A percentile compares a stretch with the other conserved stretches of the same genome.
phyloP scores from a whole-genome alignment of 2,329 filamentous ascomycete species.

The Diplocarpon mali region DNA sequence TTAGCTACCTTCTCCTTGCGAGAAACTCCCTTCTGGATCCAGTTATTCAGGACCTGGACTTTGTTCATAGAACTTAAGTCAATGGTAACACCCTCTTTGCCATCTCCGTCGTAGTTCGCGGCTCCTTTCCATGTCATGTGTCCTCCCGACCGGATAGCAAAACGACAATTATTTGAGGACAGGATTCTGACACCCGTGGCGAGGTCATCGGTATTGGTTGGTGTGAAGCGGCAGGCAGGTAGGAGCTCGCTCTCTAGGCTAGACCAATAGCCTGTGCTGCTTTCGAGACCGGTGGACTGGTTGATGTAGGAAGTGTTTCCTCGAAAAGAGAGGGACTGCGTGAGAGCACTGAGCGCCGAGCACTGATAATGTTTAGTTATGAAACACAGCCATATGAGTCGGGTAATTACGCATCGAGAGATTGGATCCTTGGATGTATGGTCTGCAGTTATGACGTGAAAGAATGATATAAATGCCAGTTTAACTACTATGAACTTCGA shows the following conservation, averaged over 20 bases:
- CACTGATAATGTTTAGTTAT: too few species aligned
- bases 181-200: slow-evolving; percentile 5
- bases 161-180: slow-evolving; percentile 10
- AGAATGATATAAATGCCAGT: too few species aligned
- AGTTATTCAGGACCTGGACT: slow-evolving; percentile 1
- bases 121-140: slow-evolving; percentile 20
- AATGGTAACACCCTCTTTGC: slow-evolving; percentile 9
- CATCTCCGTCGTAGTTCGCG: slow-evolving; percentile 9
- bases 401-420: too few species aligned
- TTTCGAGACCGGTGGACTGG: neutral
- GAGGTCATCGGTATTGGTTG: slow-evolving; percentile 5
- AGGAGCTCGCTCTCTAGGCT: neutral
- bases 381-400: too few species aligned
- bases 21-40: slow-evolving; percentile 3
- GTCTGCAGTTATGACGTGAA: too few species aligned
- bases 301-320: neutral
- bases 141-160: slow-evolving; percentile 31
- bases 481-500: too few species aligned
- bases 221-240: slow-evolving; percentile 9
- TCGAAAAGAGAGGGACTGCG: too few species aligned
- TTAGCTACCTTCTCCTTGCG: slow-evolving; percentile 1
- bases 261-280: neutral
- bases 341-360: too few species aligned
- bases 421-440: too few species aligned
- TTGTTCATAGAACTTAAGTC: slow-evolving; percentile 9